phyloP scores from a whole-genome alignment of 805 yeast genomes.

The Schizosaccharomyces osmophilus region DNA sequence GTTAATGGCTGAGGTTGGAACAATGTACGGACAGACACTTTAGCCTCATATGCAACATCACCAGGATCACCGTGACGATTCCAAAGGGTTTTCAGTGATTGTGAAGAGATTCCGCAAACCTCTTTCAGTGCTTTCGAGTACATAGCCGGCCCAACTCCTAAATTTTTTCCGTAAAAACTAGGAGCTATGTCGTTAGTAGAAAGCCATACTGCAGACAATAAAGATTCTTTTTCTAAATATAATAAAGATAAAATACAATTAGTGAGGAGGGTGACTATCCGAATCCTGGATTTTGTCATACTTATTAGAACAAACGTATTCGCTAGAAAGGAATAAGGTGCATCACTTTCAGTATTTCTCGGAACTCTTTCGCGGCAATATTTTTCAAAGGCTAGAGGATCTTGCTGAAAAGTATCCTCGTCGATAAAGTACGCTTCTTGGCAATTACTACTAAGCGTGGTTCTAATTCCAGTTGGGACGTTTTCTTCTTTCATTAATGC shows the following conservation, averaged over 20 bases:
- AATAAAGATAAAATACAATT: conserved; percentile 7
- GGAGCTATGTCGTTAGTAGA: conserved; percentile 10
- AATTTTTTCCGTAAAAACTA: conserved; percentile 7
- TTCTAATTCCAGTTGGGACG: too few species aligned
- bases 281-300: conserved; percentile 9
- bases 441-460: too few species aligned
- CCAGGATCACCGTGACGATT: conserved; percentile 9
- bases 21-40: conserved; percentile 8
- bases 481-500: too few species aligned
- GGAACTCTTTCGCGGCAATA: background rate
- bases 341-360: background rate
- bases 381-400: background rate
- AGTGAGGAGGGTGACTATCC: conserved; percentile 7
- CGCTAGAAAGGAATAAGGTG: conserved; percentile 7
- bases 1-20: conserved; percentile 7
- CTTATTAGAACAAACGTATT: conserved; percentile 5
- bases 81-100: conserved; percentile 6
- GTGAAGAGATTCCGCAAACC: conserved; percentile 8
- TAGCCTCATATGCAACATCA: conserved; percentile 11
- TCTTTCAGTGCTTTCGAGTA: conserved; percentile 6
- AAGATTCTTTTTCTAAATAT: conserved; percentile 4
- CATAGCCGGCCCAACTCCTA: conserved; percentile 9
- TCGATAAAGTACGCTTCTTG: background rate
- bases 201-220: conserved; percentile 9
- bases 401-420: background rate